phyloP scores from a whole-genome alignment of 148 eudicot species.

The Suaeda aralocaspica region DNA sequence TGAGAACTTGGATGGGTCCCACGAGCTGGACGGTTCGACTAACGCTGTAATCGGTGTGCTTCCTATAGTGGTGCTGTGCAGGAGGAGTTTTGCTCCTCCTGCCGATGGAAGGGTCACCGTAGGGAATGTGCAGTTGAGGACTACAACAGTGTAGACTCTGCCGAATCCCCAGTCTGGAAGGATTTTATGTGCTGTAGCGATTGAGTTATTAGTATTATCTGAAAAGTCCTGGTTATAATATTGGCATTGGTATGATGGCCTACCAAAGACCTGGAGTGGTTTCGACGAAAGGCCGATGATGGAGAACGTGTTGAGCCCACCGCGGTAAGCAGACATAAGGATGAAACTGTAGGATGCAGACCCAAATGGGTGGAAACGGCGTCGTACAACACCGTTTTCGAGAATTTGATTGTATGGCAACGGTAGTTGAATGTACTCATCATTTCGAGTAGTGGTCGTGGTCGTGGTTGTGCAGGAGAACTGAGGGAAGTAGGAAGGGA shows the following conservation, averaged over 20 bases:
- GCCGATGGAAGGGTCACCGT: background rate
- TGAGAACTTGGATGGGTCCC: conserved; percentile 23
- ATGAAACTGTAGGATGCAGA: conserved; percentile 58
- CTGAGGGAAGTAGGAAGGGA: conserved; percentile 44
- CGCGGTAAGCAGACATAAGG: conserved; percentile 77
- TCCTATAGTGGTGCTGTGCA: background rate
- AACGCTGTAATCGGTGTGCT: conserved; percentile 31
- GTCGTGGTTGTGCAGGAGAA: conserved; percentile 25
- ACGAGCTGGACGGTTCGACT: conserved; percentile 30
- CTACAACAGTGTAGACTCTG: conserved; percentile 60
- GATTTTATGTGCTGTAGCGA: conserved; percentile 30
- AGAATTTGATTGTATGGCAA: conserved; percentile 1
- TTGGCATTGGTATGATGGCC: conserved; percentile 49
- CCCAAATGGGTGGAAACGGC: conserved; percentile 47
- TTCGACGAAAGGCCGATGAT: conserved; percentile 55
- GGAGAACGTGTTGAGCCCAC: conserved; percentile 60
- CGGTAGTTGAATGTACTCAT: conserved; percentile 15
- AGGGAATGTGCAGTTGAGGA: conserved; percentile 67
- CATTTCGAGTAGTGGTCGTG: conserved; percentile 15
- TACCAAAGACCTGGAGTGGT: conserved; percentile 50
- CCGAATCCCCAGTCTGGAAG: conserved; percentile 90
- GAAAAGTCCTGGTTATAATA: conserved; percentile 38
- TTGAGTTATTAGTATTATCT: background rate
- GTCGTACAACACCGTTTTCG: conserved; percentile 35
- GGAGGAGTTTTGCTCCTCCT: background rate